Conservation (phyloP, 768 basidiomycete species). For the Leccinum olivaceopallidum region DNA sequence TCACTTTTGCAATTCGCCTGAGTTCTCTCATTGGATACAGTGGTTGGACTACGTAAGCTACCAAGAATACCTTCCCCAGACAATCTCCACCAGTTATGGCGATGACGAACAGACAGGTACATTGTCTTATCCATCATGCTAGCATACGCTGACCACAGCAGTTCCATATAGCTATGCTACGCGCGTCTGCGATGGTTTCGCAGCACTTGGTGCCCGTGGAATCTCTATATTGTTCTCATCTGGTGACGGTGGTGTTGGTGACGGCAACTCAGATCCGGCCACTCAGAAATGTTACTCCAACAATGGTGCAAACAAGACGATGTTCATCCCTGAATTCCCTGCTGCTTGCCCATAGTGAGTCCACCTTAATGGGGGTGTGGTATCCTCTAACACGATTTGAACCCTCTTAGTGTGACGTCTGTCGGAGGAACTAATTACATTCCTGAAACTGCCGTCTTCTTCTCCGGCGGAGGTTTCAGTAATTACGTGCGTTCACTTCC, state of each 20-base stretch:
- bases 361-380: too few relatives aligned
- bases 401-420: constrained; percentile 56
- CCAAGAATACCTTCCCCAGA: constrained; percentile 48
- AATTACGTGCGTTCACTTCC: constrained; percentile 46
- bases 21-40: constrained; percentile 29
- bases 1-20: background rate
- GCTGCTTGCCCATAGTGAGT: constrained; percentile 57
- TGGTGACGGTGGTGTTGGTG: constrained; percentile 74
- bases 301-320: constrained; percentile 51
- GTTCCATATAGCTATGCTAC: constrained; percentile 57
- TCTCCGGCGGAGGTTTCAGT: constrained; percentile 78
- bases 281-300: constrained; percentile 59
- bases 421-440: constrained; percentile 66
- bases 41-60: constrained; percentile 63
- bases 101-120: constrained; percentile 74
- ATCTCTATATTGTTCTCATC: constrained; percentile 64
- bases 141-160: constrained; percentile 19
- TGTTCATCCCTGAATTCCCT: constrained; percentile 64
- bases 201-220: constrained; percentile 67
- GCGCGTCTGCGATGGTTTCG: constrained; percentile 62
- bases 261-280: constrained; percentile 51
- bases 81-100: constrained; percentile 73
- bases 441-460: constrained; percentile 59
- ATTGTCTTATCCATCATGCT: background rate
- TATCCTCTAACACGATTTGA: background rate